Evolutionary conservation across 2,329 filamentous ascomycete genomes (phyloP).

Genomic region (Aspergillus costaricaensis): DNA sequence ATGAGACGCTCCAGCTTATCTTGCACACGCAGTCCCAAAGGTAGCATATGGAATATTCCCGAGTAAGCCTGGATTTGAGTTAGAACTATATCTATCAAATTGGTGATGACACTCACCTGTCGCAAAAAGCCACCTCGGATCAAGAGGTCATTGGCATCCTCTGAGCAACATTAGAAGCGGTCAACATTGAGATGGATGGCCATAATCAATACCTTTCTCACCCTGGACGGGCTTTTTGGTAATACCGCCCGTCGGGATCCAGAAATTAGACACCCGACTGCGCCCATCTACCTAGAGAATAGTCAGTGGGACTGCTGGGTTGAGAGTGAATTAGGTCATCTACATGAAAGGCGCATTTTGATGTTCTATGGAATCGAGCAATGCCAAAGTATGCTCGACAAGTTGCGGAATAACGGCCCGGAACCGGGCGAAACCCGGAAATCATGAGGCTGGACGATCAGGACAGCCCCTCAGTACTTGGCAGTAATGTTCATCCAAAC

Average conservation of each 20-base stretch:
- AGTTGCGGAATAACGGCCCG: conserved; percentile 28
- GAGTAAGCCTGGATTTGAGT: conserved; percentile 66
- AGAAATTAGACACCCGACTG: conserved; percentile 70
- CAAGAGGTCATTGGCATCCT: conserved; percentile 68
- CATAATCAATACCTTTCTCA: conserved; percentile 38
- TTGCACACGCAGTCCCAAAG: conserved; percentile 82
- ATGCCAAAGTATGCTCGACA: conserved; percentile 29
- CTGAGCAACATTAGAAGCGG: conserved; percentile 20
- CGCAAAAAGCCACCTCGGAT: conserved; percentile 72
- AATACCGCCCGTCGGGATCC: conserved; percentile 75
- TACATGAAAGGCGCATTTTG: conserved; percentile 41
- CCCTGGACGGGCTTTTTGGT: conserved; percentile 55
- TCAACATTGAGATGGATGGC: not conserved
- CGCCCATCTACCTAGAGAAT: conserved; percentile 55
- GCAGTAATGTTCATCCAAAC: not conserved
- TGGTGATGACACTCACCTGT: conserved; percentile 54
- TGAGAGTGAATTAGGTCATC: not conserved
- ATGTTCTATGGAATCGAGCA: conserved; percentile 19
- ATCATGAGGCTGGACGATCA: conserved; percentile 27
- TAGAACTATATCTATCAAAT: not conserved
- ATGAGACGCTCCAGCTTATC: conserved; percentile 83
- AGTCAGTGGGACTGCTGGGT: conserved; percentile 8
- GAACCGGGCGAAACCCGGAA: conserved; percentile 25
- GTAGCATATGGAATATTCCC: conserved; percentile 89
- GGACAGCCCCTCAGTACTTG: not conserved